Conservation (phyloP, 345 rosid genomes). For the Boechera stricta region DNA sequence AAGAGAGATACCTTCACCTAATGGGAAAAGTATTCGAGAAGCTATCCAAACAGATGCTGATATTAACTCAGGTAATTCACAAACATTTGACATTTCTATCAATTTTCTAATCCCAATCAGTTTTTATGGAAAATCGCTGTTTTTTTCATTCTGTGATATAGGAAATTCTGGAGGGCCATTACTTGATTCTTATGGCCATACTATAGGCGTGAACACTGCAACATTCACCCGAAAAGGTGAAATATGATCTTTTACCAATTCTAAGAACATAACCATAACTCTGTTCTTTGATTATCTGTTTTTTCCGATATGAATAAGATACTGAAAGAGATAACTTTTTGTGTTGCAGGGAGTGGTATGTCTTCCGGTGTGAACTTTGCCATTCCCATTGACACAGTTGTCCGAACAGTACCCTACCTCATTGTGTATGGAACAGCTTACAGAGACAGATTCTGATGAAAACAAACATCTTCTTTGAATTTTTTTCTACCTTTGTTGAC, state of each 20-base stretch:
- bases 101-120: background rate
- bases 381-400: conserved; percentile 74
- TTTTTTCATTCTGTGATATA: conserved; percentile 12
- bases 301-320: background rate
- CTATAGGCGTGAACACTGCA: conserved; percentile 87
- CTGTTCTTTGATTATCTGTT: background rate
- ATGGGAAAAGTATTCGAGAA: conserved; percentile 78
- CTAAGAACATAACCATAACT: background rate
- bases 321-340: background rate
- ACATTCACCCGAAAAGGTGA: conserved; percentile 87
- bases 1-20: conserved; percentile 88
- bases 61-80: conserved; percentile 65
- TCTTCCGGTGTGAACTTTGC: conserved; percentile 91
- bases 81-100: background rate
- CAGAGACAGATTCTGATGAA: conserved; percentile 70
- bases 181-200: conserved; percentile 79
- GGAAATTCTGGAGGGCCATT: conserved; percentile 88
- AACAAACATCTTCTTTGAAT: background rate
- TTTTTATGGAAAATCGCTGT: background rate
- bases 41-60: conserved; percentile 93
- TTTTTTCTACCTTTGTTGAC: background rate
- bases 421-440: conserved; percentile 88
- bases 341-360: conserved; percentile 68
- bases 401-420: conserved; percentile 72
- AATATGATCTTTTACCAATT: background rate